Evolutionary conservation across 352 stramenopile genomes (phyloP).

Genomic region (Paralagenidium karlingii): DNA sequence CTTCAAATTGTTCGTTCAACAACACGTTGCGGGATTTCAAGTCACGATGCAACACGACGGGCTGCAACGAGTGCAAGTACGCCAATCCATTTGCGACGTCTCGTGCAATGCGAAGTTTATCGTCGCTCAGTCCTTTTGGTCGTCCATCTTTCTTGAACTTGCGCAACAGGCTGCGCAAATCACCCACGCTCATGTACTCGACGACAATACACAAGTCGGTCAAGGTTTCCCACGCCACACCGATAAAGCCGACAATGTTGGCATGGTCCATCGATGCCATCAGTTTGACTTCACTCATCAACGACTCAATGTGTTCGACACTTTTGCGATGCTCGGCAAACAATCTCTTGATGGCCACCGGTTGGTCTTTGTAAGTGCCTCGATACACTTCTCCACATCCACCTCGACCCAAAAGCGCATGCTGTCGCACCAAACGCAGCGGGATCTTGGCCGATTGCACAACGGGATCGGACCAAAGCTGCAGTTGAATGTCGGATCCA

Average conservation of each 20-base stretch:
- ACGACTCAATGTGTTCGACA: constrained; percentile 21
- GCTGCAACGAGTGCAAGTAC: constrained; percentile 45
- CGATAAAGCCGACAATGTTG: constrained; percentile 59
- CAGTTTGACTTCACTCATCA: constrained; percentile 39
- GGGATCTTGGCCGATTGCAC: too few species aligned
- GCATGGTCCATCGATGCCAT: constrained; percentile 30
- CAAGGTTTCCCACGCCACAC: constrained; percentile 35
- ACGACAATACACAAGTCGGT: constrained; percentile 42
- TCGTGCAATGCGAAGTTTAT: constrained; percentile 40
- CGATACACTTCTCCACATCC: constrained; percentile 54
- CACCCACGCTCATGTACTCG: constrained; percentile 48
- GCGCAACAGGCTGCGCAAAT: constrained; percentile 35
- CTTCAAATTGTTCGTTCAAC: constrained; percentile 20
- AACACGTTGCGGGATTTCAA: constrained; percentile 58
- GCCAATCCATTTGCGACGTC: constrained; percentile 43
- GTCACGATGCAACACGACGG: constrained; percentile 50
- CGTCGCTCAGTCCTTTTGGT: constrained; percentile 11
- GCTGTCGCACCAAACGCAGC: too few species aligned
- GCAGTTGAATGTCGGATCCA: too few species aligned
- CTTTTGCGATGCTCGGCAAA: constrained; percentile 36
- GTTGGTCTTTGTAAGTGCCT: constrained; percentile 16
- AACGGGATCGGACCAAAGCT: too few species aligned
- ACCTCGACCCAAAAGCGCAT: too few species aligned
- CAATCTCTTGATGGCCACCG: constrained; percentile 52
- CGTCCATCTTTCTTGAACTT: constrained; percentile 24